Evolutionary conservation across 192 early-diverging fungal genomes (phyloP), one percentile per base, ranked within the genome.

Genomic region (Coemansia sp.): DNA sequence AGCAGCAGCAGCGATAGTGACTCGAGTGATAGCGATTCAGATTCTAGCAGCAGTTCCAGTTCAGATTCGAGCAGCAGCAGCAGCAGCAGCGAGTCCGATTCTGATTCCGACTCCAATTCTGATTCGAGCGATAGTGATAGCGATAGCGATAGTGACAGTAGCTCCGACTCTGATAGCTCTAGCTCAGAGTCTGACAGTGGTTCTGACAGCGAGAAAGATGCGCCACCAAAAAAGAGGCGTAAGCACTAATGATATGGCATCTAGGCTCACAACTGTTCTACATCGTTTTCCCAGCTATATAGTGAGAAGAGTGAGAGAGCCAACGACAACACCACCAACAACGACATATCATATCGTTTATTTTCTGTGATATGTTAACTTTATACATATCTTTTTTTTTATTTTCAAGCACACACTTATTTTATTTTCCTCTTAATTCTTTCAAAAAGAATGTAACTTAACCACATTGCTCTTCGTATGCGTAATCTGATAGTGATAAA

Each of bases 141-240:
- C 21, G 21, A 21, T 21, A 67, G 66, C 50, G 65, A 58, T 32
- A 56, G 50, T 21, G 32, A 32, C 1, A 32, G 50, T 21, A 43
- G 19, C 56, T 67, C 65, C 47, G 39, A 48, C 26, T 53, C 57
- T 23, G 57, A 50, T 63, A 41, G 39, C 16, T 53, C 47, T 8
- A 53, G 47, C 47, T 71, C 63, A 42, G 47, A 64, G 5, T 65
- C 62, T 12, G 60, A 62, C 18, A 64, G 65, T 5, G 32, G 16
- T 37, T 67, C 77, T 12, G 66, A 65, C 16, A 32, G 32, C 32
- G 32, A 32, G 4, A 32, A 32, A 32, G 70, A 68, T 21, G 53
- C 65, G 43, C 65, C 65, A 13, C 50, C 69, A 65, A 75, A 76
- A 65, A 82, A 76, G 57, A 70, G 60, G 23, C 39, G 37, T 2